Conservation (phyloP, 768 basidiomycete species). For the Thelephora ganbajun region DNA sequence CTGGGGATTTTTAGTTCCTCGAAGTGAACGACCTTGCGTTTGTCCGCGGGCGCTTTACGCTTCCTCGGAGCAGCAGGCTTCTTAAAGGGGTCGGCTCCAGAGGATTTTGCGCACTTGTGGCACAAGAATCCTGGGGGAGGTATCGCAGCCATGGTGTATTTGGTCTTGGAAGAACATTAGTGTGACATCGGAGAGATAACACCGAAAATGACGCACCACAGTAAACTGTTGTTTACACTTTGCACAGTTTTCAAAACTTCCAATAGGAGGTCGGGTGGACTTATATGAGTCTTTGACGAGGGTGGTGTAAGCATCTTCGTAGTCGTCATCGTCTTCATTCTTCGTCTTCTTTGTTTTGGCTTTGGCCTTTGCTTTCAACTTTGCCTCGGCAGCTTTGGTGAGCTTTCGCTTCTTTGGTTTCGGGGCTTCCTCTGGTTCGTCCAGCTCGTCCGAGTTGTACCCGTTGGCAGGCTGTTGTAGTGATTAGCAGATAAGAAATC, state of each 20-base stretch:
- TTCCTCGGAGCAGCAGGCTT: conserved; percentile 49
- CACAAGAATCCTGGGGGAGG: conserved; percentile 72
- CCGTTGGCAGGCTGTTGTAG: conserved; percentile 17
- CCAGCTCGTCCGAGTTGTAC: conserved; percentile 66
- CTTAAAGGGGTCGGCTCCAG: conserved; percentile 78
- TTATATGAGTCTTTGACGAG: conserved; percentile 37
- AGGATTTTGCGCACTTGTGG: conserved; percentile 65
- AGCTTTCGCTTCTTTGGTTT: conserved; percentile 43
- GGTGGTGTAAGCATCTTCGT: conserved; percentile 54
- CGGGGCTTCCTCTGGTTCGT: conserved; percentile 31
- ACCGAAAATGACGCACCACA: conserved; percentile 45
- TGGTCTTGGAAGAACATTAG: conserved; percentile 37
- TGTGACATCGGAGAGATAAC: neutral
- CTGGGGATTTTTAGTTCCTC: conserved; percentile 59
- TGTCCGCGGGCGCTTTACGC: conserved; percentile 50
- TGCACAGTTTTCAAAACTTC: conserved; percentile 71
- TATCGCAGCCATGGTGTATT: conserved; percentile 68
- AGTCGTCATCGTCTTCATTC: conserved; percentile 27
- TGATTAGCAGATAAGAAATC: conserved; percentile 6
- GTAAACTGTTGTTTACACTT: conserved; percentile 77
- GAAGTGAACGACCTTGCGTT: conserved; percentile 50
- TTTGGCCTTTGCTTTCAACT: conserved; percentile 30
- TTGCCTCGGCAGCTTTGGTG: conserved; percentile 27
- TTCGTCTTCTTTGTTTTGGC: conserved; percentile 22
- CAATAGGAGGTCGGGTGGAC: conserved; percentile 37